These are phyloP conservation scores for Podospora anserina DNA, from an alignment of 495 filamentous ascomycete genomes.

Conservation along the genomic window DNA sequence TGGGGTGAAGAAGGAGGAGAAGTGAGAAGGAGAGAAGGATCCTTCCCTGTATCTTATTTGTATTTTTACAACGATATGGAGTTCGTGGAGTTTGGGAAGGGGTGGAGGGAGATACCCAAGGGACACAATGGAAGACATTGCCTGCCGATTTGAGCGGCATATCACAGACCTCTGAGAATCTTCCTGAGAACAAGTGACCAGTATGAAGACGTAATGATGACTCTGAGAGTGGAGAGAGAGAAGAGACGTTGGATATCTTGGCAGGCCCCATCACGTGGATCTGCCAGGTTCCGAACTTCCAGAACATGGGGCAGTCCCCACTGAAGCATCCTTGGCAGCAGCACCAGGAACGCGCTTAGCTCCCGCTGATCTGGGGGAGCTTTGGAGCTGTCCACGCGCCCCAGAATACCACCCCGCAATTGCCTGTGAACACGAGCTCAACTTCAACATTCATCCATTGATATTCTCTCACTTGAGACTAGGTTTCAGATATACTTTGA, in stretches of 20 bases:
- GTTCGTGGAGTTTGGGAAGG: not conserved
- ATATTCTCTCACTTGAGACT: not conserved
- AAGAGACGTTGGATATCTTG: conserved; percentile 5
- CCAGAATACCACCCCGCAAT: not conserved
- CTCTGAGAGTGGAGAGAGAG: not conserved
- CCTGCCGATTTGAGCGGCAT: not conserved
- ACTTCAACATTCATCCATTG: no score
- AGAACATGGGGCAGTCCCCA: not conserved
- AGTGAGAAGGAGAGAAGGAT: not conserved
- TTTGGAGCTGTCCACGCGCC: not conserved
- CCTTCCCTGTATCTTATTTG: not conserved
- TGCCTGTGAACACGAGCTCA: not conserved
- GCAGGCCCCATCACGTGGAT: conserved; percentile 3
- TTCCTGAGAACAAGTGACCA: no score
- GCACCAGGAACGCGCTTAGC: conserved; percentile 2
- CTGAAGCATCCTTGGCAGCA: conserved; percentile 6
- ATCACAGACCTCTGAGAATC: not conserved
- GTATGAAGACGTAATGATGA: no score
- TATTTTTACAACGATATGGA: not conserved
- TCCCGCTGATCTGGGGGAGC: not conserved
- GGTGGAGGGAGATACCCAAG: not conserved
- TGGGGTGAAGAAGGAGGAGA: not conserved
- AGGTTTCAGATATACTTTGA: no score
- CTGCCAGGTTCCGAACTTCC: not conserved
- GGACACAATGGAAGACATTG: not conserved